Conservation (phyloP, 768 basidiomycete genomes). For the Candolleomyces efflorescens region DNA sequence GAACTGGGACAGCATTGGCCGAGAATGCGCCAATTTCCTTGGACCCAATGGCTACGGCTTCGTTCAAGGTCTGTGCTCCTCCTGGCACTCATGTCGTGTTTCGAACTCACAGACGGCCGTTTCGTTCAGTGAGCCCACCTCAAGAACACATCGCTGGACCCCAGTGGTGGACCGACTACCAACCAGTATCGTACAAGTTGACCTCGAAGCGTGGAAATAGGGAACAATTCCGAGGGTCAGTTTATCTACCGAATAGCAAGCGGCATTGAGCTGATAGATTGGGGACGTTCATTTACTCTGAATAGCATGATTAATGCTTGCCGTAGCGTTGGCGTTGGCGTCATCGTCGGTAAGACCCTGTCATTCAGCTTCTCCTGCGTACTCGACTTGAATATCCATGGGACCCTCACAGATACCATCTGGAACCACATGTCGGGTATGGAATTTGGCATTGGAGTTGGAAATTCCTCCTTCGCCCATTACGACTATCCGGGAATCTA, state of each 20-base stretch:
- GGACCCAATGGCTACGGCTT: slow-evolving; percentile 70
- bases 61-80: slow-evolving; percentile 50
- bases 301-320: slow-evolving; percentile 45
- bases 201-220: slow-evolving; percentile 64
- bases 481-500: slow-evolving; percentile 51
- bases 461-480: slow-evolving; percentile 48
- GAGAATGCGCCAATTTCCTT: slow-evolving; percentile 61
- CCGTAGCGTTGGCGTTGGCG: slow-evolving; percentile 51
- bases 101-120: background rate
- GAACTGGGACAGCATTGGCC: slow-evolving; percentile 55
- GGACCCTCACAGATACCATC: slow-evolving; percentile 39
- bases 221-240: slow-evolving; percentile 40
- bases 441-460: slow-evolving; percentile 46
- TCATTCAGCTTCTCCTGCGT: too few relatives aligned
- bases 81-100: background rate
- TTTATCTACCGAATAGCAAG: slow-evolving; percentile 5
- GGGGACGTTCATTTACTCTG: background rate
- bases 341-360: slow-evolving; percentile 42
- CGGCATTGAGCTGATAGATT: background rate
- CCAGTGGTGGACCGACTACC: slow-evolving; percentile 78
- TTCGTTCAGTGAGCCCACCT: slow-evolving; percentile 40
- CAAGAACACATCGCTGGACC: slow-evolving; percentile 53
- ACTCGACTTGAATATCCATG: background rate
- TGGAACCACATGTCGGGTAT: slow-evolving; percentile 64
- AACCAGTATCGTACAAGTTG: slow-evolving; percentile 60